Base-by-base conservation (phyloP, 768 basidiomycete species). In the Mycena albidolilacea region DNA sequence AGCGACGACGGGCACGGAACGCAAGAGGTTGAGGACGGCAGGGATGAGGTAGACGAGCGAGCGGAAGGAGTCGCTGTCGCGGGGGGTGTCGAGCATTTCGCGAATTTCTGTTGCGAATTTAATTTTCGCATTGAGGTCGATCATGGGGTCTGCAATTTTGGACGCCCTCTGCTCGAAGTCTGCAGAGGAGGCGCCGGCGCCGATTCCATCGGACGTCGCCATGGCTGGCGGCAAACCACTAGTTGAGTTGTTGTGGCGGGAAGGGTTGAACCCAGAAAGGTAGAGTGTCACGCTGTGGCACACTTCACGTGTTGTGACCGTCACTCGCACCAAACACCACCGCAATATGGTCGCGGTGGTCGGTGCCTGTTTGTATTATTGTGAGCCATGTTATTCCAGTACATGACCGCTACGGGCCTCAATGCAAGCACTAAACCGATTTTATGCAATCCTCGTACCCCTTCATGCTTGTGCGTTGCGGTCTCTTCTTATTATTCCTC, bases 21-120 rank as follows among this genome's bases (percentile, higher is more conserved):
- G 91, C 58, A 96, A 85, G 19, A 95, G 85, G 75, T 94, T 92
- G 37, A 94, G 84, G 37, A 96, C 83, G 35, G 92, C 89, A 17
- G 92, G 92, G 64, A 95, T 90, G 79, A 95, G 90, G 74, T 90
- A 89, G 8, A 91, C 90, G 23, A 95, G 85, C 43, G 91, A 91
- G 23, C 92, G 90, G 50, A 88, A 84, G 17, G 91, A 90, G 74
- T 96, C 95, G 19, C 89, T 84, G 72, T 96, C 95, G 67, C 93
- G 87, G 50, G 93, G 89, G 17, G 91, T 91, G 77, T 96, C 95
- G 75, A 96, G 86, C 85, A 92, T 89, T 80, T 96, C 94, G 69
- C 94, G 88, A 71, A 96, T 90, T 80, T 96, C 95, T 35, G 46
- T 70, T 23, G 75, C 71, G 41, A 52, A 62, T 37, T 64, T 67